Conservation (phyloP, 1,139 yeast species). For the Blastobotrys capitulatus region DNA sequence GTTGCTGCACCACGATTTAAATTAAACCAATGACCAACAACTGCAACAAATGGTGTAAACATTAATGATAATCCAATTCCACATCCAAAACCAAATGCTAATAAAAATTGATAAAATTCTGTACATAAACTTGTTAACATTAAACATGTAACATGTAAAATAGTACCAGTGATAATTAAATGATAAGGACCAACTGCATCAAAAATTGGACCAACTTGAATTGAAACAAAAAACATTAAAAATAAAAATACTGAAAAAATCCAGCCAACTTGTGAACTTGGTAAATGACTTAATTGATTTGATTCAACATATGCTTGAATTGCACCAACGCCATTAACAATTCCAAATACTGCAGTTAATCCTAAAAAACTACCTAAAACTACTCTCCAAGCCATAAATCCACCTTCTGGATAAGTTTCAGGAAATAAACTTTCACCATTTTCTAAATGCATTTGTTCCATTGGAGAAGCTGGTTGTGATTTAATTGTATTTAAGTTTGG, state of each 20-base stretch:
- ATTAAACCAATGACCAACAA: conserved; percentile 57
- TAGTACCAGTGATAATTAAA: conserved; percentile 43
- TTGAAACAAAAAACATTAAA: conserved; percentile 49
- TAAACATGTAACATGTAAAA: conserved; percentile 46
- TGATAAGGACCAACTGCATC: conserved; percentile 54
- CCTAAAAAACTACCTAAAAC: conserved; percentile 63
- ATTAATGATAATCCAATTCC: conserved; percentile 59
- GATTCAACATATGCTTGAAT: conserved; percentile 57
- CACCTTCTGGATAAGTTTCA: conserved; percentile 32
- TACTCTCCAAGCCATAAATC: conserved; percentile 48
- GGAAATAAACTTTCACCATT: conserved; percentile 1
- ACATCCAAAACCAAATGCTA: conserved; percentile 49
- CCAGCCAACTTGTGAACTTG: conserved; percentile 58
- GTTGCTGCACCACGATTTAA: conserved; percentile 54
- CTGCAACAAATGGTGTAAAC: conserved; percentile 55
- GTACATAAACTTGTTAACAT: conserved; percentile 52
- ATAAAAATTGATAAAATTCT: conserved; percentile 51
- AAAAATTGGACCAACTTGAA: conserved; percentile 56
- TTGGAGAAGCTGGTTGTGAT: not conserved
- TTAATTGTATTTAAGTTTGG: not conserved
- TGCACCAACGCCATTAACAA: conserved; percentile 64
- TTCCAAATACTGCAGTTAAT: conserved; percentile 56
- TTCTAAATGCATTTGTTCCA: conserved; percentile 5
- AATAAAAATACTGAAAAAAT: conserved; percentile 58
- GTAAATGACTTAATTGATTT: conserved; percentile 45